Evolutionary conservation across 768 basidiomycete genomes (phyloP), one percentile per base, ranked within the genome.

Genomic region (Termitomyces sp.): DNA sequence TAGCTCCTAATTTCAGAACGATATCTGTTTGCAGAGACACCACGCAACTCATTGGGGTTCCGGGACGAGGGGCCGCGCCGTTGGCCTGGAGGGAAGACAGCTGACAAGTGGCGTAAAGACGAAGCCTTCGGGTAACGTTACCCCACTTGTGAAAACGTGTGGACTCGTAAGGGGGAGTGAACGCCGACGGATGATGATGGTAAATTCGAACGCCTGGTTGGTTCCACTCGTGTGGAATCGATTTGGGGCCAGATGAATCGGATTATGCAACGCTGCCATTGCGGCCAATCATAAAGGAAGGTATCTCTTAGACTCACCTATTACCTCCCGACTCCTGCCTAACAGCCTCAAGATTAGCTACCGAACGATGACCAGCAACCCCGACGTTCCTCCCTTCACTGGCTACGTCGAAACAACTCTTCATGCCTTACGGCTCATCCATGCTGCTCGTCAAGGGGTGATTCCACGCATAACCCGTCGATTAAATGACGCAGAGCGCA

Each of bases 391-490:
- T 52, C 85, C 88, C 44, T 90, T 90, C 76, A 76, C 78, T 56
- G 90, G 91, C 39, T 90, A 84, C 70, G 86, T 92, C 49, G 88
- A 91, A 64, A 86, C 88, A 41, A 91, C 89, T 15, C 81, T 82
- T 63, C 85, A 94, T 65, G 89, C 90, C 16, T 80, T 94, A 33
- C 80, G 91, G 25, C 79, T 94, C 61, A 89, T 93, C 63, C 86
- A 91, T 67, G 90, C 90, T 15, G 89, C 89, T 51, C 78, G 87
- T 44, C 81, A 86, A 58, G 90, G 91, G 23, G 75, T 87, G 61
- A 86, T 92, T 47, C 89, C 89, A 32, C 80, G 89, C 36, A 88
- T 93, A 55, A 90, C 88, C n/a, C 80, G 91, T 33, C 80, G 91
- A 25, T 77, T 93, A 64, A 90, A 91, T 65, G 90, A 93, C 64